phyloP scores from a whole-genome alignment of 177 flowering plant species.

The Vitis hybrid region DNA sequence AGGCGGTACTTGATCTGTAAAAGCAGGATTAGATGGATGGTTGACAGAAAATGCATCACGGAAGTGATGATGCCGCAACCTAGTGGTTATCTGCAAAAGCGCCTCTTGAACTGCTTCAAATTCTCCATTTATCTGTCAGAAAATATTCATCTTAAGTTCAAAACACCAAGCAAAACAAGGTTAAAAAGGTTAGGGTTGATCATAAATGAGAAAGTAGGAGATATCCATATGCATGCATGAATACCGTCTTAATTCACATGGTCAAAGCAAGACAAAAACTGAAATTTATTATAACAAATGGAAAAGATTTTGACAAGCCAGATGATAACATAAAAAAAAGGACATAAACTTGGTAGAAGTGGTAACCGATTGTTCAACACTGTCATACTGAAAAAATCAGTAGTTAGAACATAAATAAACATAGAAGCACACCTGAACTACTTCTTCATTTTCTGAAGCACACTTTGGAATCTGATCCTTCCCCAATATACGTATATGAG shows the following conservation, averaged over 20 bases:
- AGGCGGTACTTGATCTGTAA: constrained; percentile 61
- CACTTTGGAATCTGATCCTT: constrained; percentile 79
- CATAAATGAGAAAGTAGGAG: no score
- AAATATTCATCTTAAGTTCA: neutral
- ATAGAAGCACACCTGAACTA: constrained; percentile 65
- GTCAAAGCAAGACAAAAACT: neutral
- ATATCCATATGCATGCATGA: no score
- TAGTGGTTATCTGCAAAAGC: constrained; percentile 77
- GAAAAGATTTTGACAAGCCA: no score
- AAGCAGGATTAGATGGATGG: constrained; percentile 51
- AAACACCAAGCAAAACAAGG: no score
- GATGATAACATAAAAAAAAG: neutral
- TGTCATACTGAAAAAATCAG: neutral
- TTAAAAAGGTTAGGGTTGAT: no score
- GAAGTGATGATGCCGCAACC: constrained; percentile 67
- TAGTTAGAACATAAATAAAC: neutral
- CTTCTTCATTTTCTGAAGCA: constrained; percentile 83
- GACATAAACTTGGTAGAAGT: neutral
- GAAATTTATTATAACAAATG: no score
- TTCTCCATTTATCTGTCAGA: constrained; percentile 74
- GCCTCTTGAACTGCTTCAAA: constrained; percentile 88
- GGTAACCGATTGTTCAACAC: neutral
- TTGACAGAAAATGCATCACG: constrained; percentile 61
- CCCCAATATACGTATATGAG: constrained; percentile 79
- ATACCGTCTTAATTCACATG: neutral